A percentile compares a stretch with the other conserved stretches of the same genome.
These are phyloP conservation scores for Alternaria brassicae DNA, from an alignment of 2,329 filamentous ascomycete species.

Conservation along the genomic window DNA sequence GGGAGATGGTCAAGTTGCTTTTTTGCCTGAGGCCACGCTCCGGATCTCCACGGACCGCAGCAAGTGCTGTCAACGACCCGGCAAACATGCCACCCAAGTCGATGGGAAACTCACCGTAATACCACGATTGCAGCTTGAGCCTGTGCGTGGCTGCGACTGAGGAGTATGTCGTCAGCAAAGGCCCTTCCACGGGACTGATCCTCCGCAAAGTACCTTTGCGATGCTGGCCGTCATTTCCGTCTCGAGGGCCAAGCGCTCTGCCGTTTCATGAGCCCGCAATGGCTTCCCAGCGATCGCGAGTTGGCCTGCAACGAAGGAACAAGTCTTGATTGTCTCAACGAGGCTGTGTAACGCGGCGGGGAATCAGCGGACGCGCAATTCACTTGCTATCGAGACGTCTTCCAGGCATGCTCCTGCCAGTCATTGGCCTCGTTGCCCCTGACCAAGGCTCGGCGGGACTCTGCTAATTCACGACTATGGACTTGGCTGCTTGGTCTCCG, in stretches of 20 bases:
- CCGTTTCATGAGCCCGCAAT: not conserved
- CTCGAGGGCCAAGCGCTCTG: not conserved
- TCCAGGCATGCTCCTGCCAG: constrained; percentile 17
- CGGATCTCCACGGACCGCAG: constrained; percentile 12
- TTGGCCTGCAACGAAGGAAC: not conserved
- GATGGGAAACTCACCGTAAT: not conserved
- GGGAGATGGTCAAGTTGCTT: not conserved
- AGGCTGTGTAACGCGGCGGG: constrained; percentile 12
- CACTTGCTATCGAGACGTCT: constrained; percentile 10
- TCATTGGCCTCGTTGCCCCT: constrained; percentile 35
- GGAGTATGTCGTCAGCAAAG: constrained; percentile 3
- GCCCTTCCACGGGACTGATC: not conserved
- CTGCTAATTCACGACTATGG: constrained; percentile 32
- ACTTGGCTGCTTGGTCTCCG: constrained; percentile 45
- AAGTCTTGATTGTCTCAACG: constrained; percentile 8
- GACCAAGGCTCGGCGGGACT: constrained; percentile 46
- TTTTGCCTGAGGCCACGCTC: not conserved
- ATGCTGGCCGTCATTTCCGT: constrained; percentile 5
- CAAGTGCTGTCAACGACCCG: not conserved
- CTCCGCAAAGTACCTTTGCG: not conserved
- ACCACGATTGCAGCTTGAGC: not conserved
- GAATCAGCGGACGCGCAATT: constrained; percentile 16
- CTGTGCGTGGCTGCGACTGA: not conserved
- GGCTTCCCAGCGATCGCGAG: not conserved
- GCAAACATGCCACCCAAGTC: not conserved